phyloP scores from a whole-genome alignment of 2,329 filamentous ascomycete genomes.

The Penicillium sp. region DNA sequence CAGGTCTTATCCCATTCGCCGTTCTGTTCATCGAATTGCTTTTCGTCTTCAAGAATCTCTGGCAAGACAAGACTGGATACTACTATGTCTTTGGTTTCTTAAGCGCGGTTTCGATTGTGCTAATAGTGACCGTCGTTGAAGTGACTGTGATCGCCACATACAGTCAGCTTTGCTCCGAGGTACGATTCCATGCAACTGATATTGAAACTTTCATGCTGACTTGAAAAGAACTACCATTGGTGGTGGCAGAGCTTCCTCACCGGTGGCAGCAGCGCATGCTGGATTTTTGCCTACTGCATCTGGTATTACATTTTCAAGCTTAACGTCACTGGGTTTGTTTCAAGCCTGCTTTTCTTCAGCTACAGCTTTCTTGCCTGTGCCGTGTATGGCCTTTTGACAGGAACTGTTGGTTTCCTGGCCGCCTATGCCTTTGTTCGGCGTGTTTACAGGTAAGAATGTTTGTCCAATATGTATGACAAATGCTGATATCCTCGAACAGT shows the following conservation, averaged over 20 bases:
- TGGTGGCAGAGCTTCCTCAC: conserved; percentile 89
- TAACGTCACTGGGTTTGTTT: conserved; percentile 78
- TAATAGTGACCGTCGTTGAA: conserved; percentile 77
- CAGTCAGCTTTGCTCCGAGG: conserved; percentile 76
- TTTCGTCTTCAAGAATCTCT: conserved; percentile 83
- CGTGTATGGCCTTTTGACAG: conserved; percentile 78
- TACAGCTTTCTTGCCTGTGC: conserved; percentile 81
- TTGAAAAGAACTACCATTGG: conserved; percentile 74
- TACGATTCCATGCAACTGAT: conserved; percentile 32
- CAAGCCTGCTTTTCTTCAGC: conserved; percentile 78
- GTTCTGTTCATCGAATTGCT: conserved; percentile 86
- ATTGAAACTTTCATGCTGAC: background rate
- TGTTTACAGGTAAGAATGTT: conserved; percentile 70
- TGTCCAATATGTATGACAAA: background rate
- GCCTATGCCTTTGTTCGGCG: conserved; percentile 81
- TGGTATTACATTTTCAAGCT: conserved; percentile 84
- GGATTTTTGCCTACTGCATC: conserved; percentile 79
- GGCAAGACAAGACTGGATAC: conserved; percentile 88
- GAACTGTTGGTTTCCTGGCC: conserved; percentile 81
- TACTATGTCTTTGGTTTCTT: conserved; percentile 92
- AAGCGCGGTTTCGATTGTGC: conserved; percentile 69
- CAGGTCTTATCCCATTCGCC: conserved; percentile 79
- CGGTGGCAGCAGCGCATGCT: conserved; percentile 73
- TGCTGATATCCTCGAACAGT: conserved; percentile 22
- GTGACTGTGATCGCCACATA: conserved; percentile 84